Conservation (phyloP, 306 rosid species). For the Rosa lucieae region DNA sequence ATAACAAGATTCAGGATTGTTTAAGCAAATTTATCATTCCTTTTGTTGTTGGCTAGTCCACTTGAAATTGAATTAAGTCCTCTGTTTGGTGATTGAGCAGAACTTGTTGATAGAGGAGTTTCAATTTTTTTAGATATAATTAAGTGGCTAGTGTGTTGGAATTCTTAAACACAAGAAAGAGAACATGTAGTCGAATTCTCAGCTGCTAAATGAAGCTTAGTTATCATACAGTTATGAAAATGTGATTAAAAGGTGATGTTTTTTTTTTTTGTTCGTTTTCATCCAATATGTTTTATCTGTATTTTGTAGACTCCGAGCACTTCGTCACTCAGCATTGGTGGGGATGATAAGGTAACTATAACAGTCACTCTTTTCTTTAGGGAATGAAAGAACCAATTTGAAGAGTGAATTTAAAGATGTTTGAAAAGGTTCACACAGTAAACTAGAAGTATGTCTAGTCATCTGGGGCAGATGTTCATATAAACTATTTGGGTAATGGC, state of each 20-base stretch:
- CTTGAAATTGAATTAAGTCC: background rate
- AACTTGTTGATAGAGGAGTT: background rate
- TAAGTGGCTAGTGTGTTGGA: background rate
- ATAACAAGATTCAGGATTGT: background rate
- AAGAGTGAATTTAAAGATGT: too few species aligned
- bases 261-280: background rate
- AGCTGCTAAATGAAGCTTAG: slow-evolving; percentile 3
- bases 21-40: background rate
- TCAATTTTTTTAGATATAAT: background rate
- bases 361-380: too few species aligned
- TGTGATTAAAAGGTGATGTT: background rate
- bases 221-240: background rate
- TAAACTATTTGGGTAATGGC: too few species aligned
- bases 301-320: slow-evolving; percentile 62
- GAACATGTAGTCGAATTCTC: background rate
- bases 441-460: too few species aligned
- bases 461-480: too few species aligned
- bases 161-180: background rate
- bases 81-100: background rate
- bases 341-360: slow-evolving; percentile 61
- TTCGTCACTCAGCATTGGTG: slow-evolving; percentile 54
- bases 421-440: too few species aligned
- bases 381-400: too few species aligned
- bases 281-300: slow-evolving; percentile 42
- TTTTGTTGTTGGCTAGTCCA: background rate